Base-by-base conservation (phyloP, 164 flowering plant species). In the Piper longum region DNA sequence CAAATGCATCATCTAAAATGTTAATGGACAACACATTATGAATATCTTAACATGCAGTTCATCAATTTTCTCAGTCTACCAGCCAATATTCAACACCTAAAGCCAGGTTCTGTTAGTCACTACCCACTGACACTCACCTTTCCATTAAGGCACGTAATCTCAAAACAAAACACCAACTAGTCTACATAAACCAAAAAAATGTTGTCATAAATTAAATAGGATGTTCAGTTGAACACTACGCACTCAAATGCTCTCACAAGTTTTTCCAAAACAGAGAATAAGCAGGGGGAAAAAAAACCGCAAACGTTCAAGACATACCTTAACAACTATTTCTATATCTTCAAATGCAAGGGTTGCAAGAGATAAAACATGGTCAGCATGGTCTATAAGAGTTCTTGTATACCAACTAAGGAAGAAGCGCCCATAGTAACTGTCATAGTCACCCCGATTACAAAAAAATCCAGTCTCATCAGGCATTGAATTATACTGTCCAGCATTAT, bases 371-470 rank as follows among this genome's bases (percentile, higher is more conserved):
- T 84, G 73, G 72, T 89, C 96, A 42, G 87, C 91, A 76, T 92
- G 98, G 59, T 86, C 86, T 48, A 86, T 74, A 57, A 92, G 75
- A 61, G 79, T 64, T 75, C 86, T 83, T 18, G 88, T 67, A 76
- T 89, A 92, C 98, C 98, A 92, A 16, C 76, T 77, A 62, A 92
- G 83, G 77, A 89, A 92, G 72, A 92, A 89, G 26, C 89, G 89
- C 17, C 98, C 98, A 67, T 84, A 86, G 68, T 85, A 89, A 79
- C 95, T 82, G 69, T 89, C 95, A 78, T 89, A 91, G 70, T 89
- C 96, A 71, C 98, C 96, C 60, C 91, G 81, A 57, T 91, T 95
- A 75, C 88, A 83, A 67, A 89, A 91, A 72, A 91, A 91, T 9
- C 87, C 89, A 61, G 95, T 87, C 73, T 91, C 96, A 70, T 84